Base-by-base conservation (phyloP, 441 rosid genomes). In the Euphorbia corollata region DNA sequence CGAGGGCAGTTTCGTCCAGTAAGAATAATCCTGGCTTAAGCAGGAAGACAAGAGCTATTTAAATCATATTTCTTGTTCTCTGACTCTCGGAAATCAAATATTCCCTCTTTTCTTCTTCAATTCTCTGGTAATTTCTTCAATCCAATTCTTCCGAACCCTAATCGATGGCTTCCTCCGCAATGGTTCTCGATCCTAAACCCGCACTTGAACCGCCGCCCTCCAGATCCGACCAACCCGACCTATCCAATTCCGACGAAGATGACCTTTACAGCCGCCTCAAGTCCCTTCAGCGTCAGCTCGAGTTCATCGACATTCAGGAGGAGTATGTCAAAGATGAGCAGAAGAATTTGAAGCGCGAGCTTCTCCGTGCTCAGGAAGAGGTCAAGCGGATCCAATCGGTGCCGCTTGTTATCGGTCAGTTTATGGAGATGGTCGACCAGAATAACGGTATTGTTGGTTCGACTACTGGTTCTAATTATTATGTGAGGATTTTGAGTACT, bases 381-480 rank as follows among this genome's bases (percentile, higher is more conserved):
- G 99, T 93, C 45, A 93, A 93, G 78, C 83, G 99, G 73, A 93
- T 93, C 78, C 97, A 93, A 72, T 93, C 99, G 34, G 99, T 93
- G 59, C 99, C 99, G 12, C 75, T 93, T 6, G 97, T 93, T 24
- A 91, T 93, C 12, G 99, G 99, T 9, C 99, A 93, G 80, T 93
- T 93, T 78, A 93, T 93, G 99, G 99, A 93, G 84, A 93, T 93
- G 99, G 99, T 93, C 8, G 97, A 93, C 74, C 95, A 86, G 82
- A 93, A 91, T 79, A 89, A 93, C 76, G 99, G 99, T 19, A 93
- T 93, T 59, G 99, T 93, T 6, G 97, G 97, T 22, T 93, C 99
- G 39, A 93, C 99, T 27, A 93, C 99, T 0, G 99, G 99, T 0
- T 93, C 99, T 32, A 93, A 93, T 68, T 93, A 93, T 63, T 93